phyloP scores from a whole-genome alignment of 768 basidiomycete genomes.

The Psilocybe azurescens region DNA sequence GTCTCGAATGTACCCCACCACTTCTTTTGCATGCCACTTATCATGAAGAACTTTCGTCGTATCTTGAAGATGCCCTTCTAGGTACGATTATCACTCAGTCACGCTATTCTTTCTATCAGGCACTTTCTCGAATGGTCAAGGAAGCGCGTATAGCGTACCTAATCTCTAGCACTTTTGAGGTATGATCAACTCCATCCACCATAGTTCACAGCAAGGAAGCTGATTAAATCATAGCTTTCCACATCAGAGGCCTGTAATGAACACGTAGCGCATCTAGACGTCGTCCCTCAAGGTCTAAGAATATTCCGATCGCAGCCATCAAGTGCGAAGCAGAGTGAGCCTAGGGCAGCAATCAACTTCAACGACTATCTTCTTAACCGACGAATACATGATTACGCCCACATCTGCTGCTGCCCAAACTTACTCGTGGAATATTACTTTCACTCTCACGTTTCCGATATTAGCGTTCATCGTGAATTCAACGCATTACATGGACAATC shows the following conservation, averaged over 20 bases:
- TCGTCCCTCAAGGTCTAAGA: conserved; percentile 14
- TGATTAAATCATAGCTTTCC: not conserved
- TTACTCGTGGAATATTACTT: conserved; percentile 3
- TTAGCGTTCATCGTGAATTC: not conserved
- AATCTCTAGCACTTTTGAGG: not conserved
- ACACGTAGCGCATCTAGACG: not conserved
- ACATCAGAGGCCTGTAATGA: not conserved
- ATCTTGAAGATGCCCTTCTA: not conserved
- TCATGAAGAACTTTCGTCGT: not conserved
- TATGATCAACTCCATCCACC: not conserved
- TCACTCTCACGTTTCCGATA: not conserved
- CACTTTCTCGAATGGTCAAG: not conserved
- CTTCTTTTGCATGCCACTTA: conserved; percentile 5
- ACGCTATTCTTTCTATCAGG: not conserved
- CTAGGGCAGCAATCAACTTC: not conserved
- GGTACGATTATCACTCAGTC: not conserved
- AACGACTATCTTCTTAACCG: not conserved
- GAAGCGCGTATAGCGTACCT: conserved; percentile 8
- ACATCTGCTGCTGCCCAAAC: conserved; percentile 1
- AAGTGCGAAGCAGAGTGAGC: not conserved
- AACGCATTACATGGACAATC: not conserved
- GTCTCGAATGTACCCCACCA: conserved; percentile 9
- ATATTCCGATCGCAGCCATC: not conserved
- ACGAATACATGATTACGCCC: not conserved
- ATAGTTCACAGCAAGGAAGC: not conserved